These are phyloP conservation scores for Nymphaea thermarum DNA, from an alignment of 164 flowering plant genomes.

Conservation along the genomic window DNA sequence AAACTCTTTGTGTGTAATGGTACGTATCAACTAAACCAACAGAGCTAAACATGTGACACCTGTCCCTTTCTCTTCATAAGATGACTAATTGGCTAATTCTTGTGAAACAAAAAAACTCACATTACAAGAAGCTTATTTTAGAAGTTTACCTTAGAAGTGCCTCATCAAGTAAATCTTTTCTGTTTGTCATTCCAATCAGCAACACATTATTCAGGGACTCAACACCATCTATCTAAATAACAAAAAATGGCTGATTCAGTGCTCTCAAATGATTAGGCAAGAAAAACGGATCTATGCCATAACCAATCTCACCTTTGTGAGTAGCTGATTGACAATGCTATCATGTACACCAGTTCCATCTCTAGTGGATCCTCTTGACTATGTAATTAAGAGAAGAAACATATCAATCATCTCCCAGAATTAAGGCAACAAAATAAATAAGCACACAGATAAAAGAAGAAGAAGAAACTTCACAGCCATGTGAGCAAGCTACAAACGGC, in stretches of 20 bases:
- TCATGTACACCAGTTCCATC: conserved; percentile 77
- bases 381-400: conserved; percentile 1
- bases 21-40: too few relatives aligned
- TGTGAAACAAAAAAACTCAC: neutral
- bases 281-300: neutral
- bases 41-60: too few relatives aligned
- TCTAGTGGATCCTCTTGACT: conserved; percentile 75
- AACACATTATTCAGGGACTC: conserved; percentile 92
- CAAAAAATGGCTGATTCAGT: neutral
- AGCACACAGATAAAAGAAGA: neutral
- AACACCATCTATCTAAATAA: conserved; percentile 86
- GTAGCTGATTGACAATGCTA: conserved; percentile 69
- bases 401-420: neutral
- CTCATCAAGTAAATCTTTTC: conserved; percentile 95
- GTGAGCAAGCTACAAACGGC: too few relatives aligned
- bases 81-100: too few relatives aligned
- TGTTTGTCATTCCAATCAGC: conserved; percentile 98
- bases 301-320: conserved; percentile 42
- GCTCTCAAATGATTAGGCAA: neutral
- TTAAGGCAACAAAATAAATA: too few relatives aligned
- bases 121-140: conserved; percentile 3
- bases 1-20: too few relatives aligned
- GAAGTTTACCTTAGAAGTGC: conserved; percentile 71
- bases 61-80: too few relatives aligned
- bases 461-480: neutral